A percentile compares a stretch with the other conserved stretches of the same genome.
Evolutionary conservation across 2,329 filamentous ascomycete species (phyloP).

Genomic region (Alternaria metachromatica): DNA sequence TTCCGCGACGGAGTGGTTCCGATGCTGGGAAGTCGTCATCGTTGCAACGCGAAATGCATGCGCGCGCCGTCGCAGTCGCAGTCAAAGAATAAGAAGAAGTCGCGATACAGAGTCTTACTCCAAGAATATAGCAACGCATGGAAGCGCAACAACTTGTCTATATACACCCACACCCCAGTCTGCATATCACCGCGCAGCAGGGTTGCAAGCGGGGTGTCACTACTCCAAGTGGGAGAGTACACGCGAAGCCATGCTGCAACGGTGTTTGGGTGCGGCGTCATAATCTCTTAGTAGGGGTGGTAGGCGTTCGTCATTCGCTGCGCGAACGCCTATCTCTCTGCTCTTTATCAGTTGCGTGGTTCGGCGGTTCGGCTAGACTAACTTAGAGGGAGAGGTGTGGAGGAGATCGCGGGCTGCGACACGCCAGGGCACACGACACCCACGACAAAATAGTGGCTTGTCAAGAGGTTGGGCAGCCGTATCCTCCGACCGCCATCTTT

Average conservation of each 20-base stretch:
- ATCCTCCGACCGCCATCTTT: neutral
- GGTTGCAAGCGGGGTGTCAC: slow-evolving; percentile 1
- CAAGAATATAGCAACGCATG: neutral
- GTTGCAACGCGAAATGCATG: slow-evolving; percentile 4
- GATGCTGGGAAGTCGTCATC: slow-evolving; percentile 12
- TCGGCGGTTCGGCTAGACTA: slow-evolving; percentile 11
- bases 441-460: neutral
- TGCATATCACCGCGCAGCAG: neutral
- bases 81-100: neutral
- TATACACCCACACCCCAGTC: neutral
- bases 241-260: slow-evolving; percentile 2
- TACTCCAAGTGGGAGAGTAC: slow-evolving; percentile 4
- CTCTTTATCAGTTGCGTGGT: slow-evolving; percentile 16
- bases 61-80: slow-evolving; percentile 1
- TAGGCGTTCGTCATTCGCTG: slow-evolving; percentile 8
- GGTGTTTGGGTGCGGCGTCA: neutral
- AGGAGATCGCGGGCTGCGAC: neutral
- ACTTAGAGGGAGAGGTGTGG: slow-evolving; percentile 5
- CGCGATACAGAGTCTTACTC: neutral
- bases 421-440: slow-evolving; percentile 1
- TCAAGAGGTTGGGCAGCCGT: neutral
- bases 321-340: slow-evolving; percentile 14
- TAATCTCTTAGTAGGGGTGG: slow-evolving; percentile 6
- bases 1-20: slow-evolving; percentile 48
- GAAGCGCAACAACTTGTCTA: neutral